These are phyloP conservation scores for Elasticomyces elasticus DNA, from an alignment of 495 filamentous ascomycete genomes.

Conservation along the genomic window DNA sequence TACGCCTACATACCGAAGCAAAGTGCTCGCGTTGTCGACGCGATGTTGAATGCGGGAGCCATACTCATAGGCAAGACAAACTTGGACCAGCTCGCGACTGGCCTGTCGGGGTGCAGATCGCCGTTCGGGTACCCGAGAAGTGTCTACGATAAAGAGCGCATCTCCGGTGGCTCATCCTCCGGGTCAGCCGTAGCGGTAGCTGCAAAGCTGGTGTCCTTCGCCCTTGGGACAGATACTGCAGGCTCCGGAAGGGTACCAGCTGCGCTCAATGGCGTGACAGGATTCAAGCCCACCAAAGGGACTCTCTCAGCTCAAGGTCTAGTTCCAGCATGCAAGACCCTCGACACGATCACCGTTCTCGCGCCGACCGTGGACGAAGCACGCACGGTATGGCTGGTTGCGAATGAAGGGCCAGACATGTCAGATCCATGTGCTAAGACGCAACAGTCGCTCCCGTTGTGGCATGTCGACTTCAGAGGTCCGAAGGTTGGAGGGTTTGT, in stretches of 20 bases:
- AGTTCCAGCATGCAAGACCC: slow-evolving; percentile 49
- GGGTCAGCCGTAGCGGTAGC: slow-evolving; percentile 50
- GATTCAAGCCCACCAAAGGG: slow-evolving; percentile 58
- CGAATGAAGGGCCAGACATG: slow-evolving; percentile 40
- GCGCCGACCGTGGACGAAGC: slow-evolving; percentile 43
- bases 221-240: slow-evolving; percentile 57
- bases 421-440: slow-evolving; percentile 49
- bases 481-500: slow-evolving; percentile 38
- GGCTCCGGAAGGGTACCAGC: slow-evolving; percentile 54
- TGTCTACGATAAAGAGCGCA: slow-evolving; percentile 44
- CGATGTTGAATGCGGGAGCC: slow-evolving; percentile 40
- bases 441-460: slow-evolving; percentile 23
- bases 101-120: slow-evolving; percentile 46
- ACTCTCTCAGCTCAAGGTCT: slow-evolving; percentile 49
- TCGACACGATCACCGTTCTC: slow-evolving; percentile 53
- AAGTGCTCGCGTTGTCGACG: slow-evolving; percentile 34
- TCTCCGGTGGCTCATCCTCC: slow-evolving; percentile 55
- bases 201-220: slow-evolving; percentile 49
- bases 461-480: slow-evolving; percentile 44
- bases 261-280: slow-evolving; percentile 54
- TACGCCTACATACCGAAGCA: slow-evolving; percentile 41
- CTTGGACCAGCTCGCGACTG: slow-evolving; percentile 59
- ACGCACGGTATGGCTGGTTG: slow-evolving; percentile 45
- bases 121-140: slow-evolving; percentile 49
- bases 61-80: slow-evolving; percentile 59